These are phyloP conservation scores for Tulasnella calospora DNA, from an alignment of 768 basidiomycete species.

Conservation along the genomic window DNA sequence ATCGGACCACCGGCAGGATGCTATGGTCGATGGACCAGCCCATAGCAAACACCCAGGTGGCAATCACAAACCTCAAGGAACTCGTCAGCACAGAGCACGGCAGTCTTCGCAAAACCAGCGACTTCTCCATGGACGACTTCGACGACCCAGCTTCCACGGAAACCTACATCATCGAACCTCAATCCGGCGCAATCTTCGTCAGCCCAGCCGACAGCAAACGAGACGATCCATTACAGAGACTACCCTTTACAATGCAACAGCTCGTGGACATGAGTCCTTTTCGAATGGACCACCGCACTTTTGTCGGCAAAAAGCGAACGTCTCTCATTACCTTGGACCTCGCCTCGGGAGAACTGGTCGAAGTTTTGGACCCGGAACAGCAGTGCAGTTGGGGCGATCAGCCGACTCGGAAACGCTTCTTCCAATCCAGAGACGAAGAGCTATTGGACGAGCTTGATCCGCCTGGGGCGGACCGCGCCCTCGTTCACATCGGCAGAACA, in stretches of 20 bases:
- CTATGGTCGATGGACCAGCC: constrained; percentile 81
- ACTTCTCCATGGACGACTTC: constrained; percentile 25
- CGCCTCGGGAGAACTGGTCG: constrained; percentile 75
- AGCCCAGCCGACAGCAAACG: constrained; percentile 53
- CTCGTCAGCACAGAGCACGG: constrained; percentile 69
- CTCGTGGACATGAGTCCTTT: constrained; percentile 85
- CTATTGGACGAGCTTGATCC: constrained; percentile 56
- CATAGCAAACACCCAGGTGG: constrained; percentile 36
- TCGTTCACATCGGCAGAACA: constrained; percentile 63
- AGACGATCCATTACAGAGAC: constrained; percentile 64
- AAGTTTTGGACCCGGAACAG: constrained; percentile 56
- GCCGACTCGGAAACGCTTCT: neutral
- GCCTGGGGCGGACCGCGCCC: constrained; percentile 36
- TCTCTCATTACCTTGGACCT: constrained; percentile 52
- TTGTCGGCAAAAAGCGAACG: constrained; percentile 89
- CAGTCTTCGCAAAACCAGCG: neutral
- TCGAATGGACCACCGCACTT: constrained; percentile 73
- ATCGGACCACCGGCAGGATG: constrained; percentile 72
- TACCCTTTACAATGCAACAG: constrained; percentile 88
- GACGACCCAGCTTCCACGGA: constrained; percentile 45
- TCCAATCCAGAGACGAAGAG: constrained; percentile 31
- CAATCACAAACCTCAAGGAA: constrained; percentile 58
- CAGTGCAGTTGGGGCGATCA: constrained; percentile 58
- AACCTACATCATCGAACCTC: constrained; percentile 90
- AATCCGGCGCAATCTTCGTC: constrained; percentile 89